Percentiles rank a stretch among this genome's conserved stretches.
Evolutionary conservation across 345 rosid genomes (phyloP).

Genomic region (Combretum micranthum): DNA sequence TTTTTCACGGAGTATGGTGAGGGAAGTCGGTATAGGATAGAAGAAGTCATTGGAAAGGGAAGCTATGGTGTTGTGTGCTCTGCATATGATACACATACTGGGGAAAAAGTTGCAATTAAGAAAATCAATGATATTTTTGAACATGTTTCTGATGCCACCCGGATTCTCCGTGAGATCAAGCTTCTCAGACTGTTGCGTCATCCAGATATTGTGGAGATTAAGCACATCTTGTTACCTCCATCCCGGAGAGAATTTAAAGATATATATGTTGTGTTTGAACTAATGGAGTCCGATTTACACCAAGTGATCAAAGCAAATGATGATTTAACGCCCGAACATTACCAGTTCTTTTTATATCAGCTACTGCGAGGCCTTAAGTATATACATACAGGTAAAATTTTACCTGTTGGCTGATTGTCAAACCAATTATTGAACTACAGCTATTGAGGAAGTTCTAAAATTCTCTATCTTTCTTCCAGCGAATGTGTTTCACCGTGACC

Average conservation of each 20-base stretch:
- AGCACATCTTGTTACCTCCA: constrained; percentile 85
- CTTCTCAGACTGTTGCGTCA: constrained; percentile 81
- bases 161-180: constrained; percentile 86
- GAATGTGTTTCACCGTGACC: constrained; percentile 89
- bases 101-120: constrained; percentile 87
- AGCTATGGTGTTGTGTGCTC: constrained; percentile 93
- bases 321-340: constrained; percentile 87
- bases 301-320: constrained; percentile 94
- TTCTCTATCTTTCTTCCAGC: constrained; percentile 30
- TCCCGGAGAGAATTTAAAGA: constrained; percentile 84
- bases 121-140: constrained; percentile 88
- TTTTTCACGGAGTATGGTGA: constrained; percentile 93
- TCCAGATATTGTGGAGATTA: constrained; percentile 93
- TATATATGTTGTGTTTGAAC: constrained; percentile 83
- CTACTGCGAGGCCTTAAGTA: constrained; percentile 92
- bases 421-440: not conserved
- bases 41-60: constrained; percentile 93
- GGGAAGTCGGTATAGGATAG: constrained; percentile 80
- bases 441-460: constrained; percentile 1
- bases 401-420: not conserved
- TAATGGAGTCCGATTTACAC: constrained; percentile 89
- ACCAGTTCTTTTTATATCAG: constrained; percentile 88
- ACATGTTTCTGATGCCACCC: constrained; percentile 89
- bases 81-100: constrained; percentile 68
- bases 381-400: constrained; percentile 76